Evolutionary conservation across 106 monocot species (phyloP).

Genomic region (Gastrodia elata): DNA sequence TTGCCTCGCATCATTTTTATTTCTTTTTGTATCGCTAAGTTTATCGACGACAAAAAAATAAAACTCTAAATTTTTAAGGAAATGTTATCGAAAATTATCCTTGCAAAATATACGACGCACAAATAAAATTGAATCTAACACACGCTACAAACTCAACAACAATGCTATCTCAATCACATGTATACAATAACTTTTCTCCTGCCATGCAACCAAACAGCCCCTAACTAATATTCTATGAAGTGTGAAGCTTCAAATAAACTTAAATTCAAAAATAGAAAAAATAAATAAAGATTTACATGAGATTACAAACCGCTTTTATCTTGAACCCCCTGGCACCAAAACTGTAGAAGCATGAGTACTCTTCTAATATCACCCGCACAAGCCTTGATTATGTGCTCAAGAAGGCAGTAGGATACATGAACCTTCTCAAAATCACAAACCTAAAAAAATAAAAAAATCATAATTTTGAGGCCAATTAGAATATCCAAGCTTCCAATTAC

Average conservation of each 20-base stretch:
- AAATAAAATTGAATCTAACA: no score
- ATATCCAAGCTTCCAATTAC: neutral
- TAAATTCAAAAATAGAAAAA: neutral
- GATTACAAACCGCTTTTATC: constrained; percentile 9
- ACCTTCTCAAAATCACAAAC: constrained; percentile 64
- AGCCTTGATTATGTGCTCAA: constrained; percentile 42
- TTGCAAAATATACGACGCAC: no score
- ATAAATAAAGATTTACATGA: neutral
- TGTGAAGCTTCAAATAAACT: neutral
- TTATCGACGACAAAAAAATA: no score
- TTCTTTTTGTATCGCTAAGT: no score
- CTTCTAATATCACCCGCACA: constrained; percentile 82
- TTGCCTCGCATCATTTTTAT: no score
- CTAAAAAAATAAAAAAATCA: constrained; percentile 30
- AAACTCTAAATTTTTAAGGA: no score
- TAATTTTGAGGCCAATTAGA: neutral
- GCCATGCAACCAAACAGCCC: no score
- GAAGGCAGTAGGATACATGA: constrained; percentile 29
- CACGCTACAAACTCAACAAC: no score
- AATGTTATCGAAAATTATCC: no score
- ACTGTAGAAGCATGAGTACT: constrained; percentile 77
- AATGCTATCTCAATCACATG: no score
- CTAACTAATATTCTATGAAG: neutral
- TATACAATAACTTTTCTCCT: no score
- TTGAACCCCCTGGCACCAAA: constrained; percentile 79